Evolutionary conservation across 2,329 filamentous ascomycete species (phyloP), one percentile per base, ranked within the genome.

Genomic region (Claviceps capensis): DNA sequence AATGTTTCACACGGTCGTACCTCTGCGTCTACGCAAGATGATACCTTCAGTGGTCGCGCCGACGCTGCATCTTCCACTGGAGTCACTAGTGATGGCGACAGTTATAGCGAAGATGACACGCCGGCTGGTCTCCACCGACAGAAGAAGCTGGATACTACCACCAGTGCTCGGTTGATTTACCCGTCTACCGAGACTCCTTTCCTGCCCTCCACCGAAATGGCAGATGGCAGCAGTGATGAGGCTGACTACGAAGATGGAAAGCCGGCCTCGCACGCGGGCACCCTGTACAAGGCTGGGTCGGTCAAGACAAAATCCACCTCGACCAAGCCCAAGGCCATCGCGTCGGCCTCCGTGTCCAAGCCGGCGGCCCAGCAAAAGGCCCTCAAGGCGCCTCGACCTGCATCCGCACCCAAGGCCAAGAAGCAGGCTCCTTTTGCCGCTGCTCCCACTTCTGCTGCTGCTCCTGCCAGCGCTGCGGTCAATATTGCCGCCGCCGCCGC

Each of bases 1-100:
- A 95, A 95, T 65, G 85, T 94, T 62, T 95, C 89, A 1, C 88
- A 95, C 62, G 90, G 89, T 51, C 86, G 91, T 59, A 95, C 88
- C 3, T 96, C 91, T 8, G 88, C 89, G 6, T 96, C 91, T 1
- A 96, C 91, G 5, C 74, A 93, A 52, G 91, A 97, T 62, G 91
- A 97, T 67, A 90, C 88, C 1, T 86, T 96, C 57, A 96, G 91
- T 65, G 90, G 90, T 47, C 83, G 82, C 61, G 90, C 90, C 42
- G 91, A 96, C 64, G 81, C 79, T 47, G 81, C 86, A 48, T 94
- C 88, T 2, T 94, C 88, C 2, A 88, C 86, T 45, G 87, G 87
- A 51, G 88, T 87, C 52, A 93, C 86, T 47, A 90, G 86, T 59
- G 86, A 93, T 53, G 79, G 77, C 52, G 86, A 88, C 40, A 82